Evolutionary conservation across 768 basidiomycete species (phyloP).

Genomic region (Lactarius tabidus): DNA sequence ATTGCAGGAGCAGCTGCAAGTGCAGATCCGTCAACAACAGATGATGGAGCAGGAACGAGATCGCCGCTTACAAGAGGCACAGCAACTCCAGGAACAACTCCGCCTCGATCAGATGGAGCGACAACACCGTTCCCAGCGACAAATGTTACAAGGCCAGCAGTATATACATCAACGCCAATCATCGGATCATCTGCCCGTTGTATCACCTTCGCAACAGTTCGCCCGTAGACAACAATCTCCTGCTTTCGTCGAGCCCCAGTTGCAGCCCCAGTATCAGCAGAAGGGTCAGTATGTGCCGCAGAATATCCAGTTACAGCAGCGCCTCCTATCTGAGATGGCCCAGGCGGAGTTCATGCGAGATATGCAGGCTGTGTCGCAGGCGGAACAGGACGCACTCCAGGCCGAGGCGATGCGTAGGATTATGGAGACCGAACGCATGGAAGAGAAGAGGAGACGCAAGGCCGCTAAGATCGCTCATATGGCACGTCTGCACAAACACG

Average conservation of each 20-base stretch:
- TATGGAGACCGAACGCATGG: constrained; percentile 84
- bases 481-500: constrained; percentile 42
- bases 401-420: constrained; percentile 85
- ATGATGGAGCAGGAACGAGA: constrained; percentile 62
- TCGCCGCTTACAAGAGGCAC: constrained; percentile 47
- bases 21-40: constrained; percentile 30
- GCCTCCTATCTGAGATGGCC: constrained; percentile 71
- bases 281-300: constrained; percentile 54
- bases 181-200: constrained; percentile 45
- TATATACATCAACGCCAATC: constrained; percentile 41
- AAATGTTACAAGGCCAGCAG: constrained; percentile 30
- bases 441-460: constrained; percentile 75
- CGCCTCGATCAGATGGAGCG: constrained; percentile 25
- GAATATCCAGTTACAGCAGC: constrained; percentile 68
- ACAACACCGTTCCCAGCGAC: constrained; percentile 25
- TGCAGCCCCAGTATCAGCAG: constrained; percentile 45
- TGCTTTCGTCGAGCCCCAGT: constrained; percentile 26
- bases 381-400: constrained; percentile 66
- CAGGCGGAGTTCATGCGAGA: constrained; percentile 65
- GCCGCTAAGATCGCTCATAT: constrained; percentile 87
- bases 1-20: constrained; percentile 32
- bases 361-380: constrained; percentile 54
- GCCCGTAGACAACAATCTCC: constrained; percentile 43
- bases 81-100: constrained; percentile 29
- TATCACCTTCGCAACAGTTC: constrained; percentile 43